Base-by-base conservation (phyloP, 1,284 basidiomycete genomes). In the Hymenochaete sp. region DNA sequence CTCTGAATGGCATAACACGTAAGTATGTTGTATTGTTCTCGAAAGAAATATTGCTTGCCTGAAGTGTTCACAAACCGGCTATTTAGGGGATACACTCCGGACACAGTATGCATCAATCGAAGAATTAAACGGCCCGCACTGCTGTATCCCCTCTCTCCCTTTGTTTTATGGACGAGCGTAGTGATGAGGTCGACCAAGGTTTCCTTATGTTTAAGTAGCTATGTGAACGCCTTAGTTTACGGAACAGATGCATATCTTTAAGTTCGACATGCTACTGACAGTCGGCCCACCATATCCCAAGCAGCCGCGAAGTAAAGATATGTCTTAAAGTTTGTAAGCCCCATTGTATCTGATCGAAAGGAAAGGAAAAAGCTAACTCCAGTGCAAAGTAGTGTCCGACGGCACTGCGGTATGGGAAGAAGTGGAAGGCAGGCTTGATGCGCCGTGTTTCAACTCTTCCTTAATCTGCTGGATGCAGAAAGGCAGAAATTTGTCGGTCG, bases 331-430 rank as follows among this genome's bases (percentile, higher is more conserved):
- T 49, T 45, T 21, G 35, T 38, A 42, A 41, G 44, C 38, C n/a
- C n/a, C n/a, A 43, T 29, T 32, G 33, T 38, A 18, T 44, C 33
- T 40, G 26, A 18, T 36, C 32, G 29, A 9, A 39, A 52, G 19
- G 24, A 39, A 13, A 42, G 38, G 8, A 35, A 55, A 42, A 48
- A 41, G 66, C 86, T 61, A 57, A 88, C 86, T 93, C 91, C 93
- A 98, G 62, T 97, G 93, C 43, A 98, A 68, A 1, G 90, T 85
- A 1, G 91, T 93, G 57, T 98, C 95, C 4, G 88, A 88, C 3
- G 90, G 79, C 1, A 89, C 72, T 0, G 90, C 85, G 14, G 79
- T 74, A 52, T 84, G 78, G 4, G 79, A 80, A 0, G 91, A 93
- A 1, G 93, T 98, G 6, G 91, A 97, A 24, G 91, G 73, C 27